Evolutionary conservation across 345 rosid species (phyloP).

Genomic region (Streptanthus diversifolius): DNA sequence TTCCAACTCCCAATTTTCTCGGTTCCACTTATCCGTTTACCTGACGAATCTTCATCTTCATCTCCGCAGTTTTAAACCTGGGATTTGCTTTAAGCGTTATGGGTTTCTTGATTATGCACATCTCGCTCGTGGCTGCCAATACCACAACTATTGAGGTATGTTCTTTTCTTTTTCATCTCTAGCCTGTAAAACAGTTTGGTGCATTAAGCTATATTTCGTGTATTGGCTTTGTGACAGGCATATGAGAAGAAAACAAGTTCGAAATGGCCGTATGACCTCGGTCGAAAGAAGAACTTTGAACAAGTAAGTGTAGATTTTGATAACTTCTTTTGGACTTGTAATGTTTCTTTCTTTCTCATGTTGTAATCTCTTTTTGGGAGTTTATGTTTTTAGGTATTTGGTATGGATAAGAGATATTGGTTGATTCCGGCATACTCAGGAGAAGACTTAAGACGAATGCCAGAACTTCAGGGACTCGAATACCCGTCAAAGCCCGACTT

Average conservation of each 20-base stretch:
- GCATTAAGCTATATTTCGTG: background rate
- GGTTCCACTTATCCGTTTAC: background rate
- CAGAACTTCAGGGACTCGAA: slow-evolving; percentile 87
- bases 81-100: slow-evolving; percentile 93
- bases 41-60: slow-evolving; percentile 13
- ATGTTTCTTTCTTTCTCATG: background rate
- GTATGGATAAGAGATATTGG: slow-evolving; percentile 77
- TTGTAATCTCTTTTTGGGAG: background rate
- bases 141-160: slow-evolving; percentile 95
- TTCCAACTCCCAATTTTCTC: background rate
- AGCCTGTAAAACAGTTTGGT: background rate
- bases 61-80: slow-evolving; percentile 70
- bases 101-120: slow-evolving; percentile 95
- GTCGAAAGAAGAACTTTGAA: slow-evolving; percentile 80
- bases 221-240: slow-evolving; percentile 48
- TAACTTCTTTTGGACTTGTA: background rate
- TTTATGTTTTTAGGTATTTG: slow-evolving; percentile 60
- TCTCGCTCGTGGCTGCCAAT: slow-evolving; percentile 74
- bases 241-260: slow-evolving; percentile 90
- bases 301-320: slow-evolving; percentile 49
- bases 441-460: slow-evolving; percentile 79
- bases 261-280: slow-evolving; percentile 94
- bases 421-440: slow-evolving; percentile 80
- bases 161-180: background rate
- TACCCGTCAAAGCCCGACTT: slow-evolving; percentile 83